Conservation (phyloP, 129 eudicot species). For the Glebionis coronaria region DNA sequence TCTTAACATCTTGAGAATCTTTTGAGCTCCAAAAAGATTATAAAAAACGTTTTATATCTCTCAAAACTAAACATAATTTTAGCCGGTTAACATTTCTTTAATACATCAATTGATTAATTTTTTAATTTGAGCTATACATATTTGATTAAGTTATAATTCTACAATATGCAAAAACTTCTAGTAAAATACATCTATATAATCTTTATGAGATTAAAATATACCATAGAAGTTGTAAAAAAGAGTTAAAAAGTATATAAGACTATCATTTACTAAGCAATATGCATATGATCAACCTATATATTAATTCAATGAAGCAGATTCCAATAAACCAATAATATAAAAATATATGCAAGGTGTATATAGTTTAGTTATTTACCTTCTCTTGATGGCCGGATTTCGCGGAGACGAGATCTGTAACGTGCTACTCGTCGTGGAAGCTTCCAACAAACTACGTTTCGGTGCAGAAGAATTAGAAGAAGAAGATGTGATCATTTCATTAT, state of each 20-base stretch:
- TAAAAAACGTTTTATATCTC: neutral
- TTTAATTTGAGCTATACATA: neutral
- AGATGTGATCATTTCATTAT: constrained; percentile 20
- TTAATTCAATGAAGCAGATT: constrained; percentile 33
- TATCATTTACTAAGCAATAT: constrained; percentile 30
- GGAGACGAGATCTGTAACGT: constrained; percentile 84
- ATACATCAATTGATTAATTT: too few relatives aligned
- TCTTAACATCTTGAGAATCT: constrained; percentile 12
- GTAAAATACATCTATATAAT: neutral
- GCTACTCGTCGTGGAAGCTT: constrained; percentile 29
- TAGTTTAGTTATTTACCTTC: constrained; percentile 54
- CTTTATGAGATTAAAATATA: constrained; percentile 1
- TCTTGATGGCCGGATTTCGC: constrained; percentile 87
- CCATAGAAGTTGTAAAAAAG: constrained; percentile 28
- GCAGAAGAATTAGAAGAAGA: constrained; percentile 18
- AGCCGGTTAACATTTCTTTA: constrained; percentile 16
- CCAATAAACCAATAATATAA: constrained; percentile 21
- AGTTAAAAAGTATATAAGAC: constrained; percentile 20
- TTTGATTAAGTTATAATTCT: neutral
- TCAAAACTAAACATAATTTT: constrained; percentile 10
- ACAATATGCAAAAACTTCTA: constrained; percentile 20
- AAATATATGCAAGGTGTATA: constrained; percentile 14
- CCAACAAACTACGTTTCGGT: constrained; percentile 48
- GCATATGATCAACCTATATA: constrained; percentile 22
- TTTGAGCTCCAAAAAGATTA: constrained; percentile 18